Evolutionary conservation across 2,329 filamentous ascomycete genomes (phyloP), one percentile per base, ranked within the genome.

Genomic region (Phoma sp.): DNA sequence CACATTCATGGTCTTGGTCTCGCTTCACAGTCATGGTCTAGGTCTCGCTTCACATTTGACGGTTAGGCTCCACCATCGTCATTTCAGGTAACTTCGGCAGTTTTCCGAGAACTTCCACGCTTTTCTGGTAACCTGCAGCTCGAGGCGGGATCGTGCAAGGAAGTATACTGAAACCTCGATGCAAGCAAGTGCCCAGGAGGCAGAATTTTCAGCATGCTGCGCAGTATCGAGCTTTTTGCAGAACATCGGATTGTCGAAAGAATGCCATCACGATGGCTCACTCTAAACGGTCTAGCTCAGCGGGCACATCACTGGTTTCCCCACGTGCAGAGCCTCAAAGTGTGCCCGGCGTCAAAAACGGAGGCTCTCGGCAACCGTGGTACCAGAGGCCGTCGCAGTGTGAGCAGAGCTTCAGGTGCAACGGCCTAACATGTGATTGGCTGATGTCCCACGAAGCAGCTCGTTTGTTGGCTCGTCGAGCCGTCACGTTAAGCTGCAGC

Each of bases 191-290:
- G 25, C 9, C 39, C 15, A 21, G 15, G 29, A 33, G 26, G 42
- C 51, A 49, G 45, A 49, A 10, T 40, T 54, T 54, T 48, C 29
- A 18, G 30, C 10, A 32, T 45, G 40, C 33, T 26, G 29, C 21
- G 23, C 18, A 21, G 33, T 33, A 56, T 56, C 53, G 53, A 40
- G 26, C 7, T 40, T 51, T 46, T 39, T 7, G 43, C 53, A 40
- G 43, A 47, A 53, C 48, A 56, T 56, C 42, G 53, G 39, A 53
- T 56, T 56, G 53, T 56, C 34, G n/a, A 32, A 17, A 49, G 29
- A 54, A 49, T 49, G 51, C 51, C 51, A 54, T 54, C 51, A 47
- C 45, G 51, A 49, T 54, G 45, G 20, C 46, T 25, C 28, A 43
- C 51, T 32, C 45, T 30, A 29, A 30, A 23, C 9, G 34, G 36